phyloP scores from a whole-genome alignment of 2,329 filamentous ascomycete genomes.

The Emydomyces testavorans region DNA sequence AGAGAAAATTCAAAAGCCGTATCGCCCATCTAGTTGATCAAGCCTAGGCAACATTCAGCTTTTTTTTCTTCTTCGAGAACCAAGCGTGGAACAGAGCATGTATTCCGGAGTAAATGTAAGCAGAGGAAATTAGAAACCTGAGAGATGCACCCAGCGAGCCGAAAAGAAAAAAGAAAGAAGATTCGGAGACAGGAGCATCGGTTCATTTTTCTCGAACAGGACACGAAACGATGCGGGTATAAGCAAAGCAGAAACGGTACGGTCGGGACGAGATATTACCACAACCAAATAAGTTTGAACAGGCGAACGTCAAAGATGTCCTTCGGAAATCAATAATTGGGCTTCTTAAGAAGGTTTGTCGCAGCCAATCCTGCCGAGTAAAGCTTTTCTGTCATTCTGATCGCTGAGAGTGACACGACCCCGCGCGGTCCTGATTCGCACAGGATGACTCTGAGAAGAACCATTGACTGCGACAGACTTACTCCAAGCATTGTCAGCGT shows the following conservation, averaged over 20 bases:
- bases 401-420: slow-evolving; percentile 31
- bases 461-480: slow-evolving; percentile 23
- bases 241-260: not conserved
- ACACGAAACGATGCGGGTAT: slow-evolving; percentile 2
- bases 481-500: slow-evolving; percentile 24
- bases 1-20: not conserved
- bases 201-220: not conserved
- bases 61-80: not conserved
- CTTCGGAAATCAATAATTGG: not conserved
- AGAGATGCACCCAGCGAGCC: slow-evolving; percentile 4
- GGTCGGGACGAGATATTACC: not conserved
- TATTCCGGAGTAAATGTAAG: too few species aligned
- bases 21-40: slow-evolving; percentile 4
- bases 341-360: slow-evolving; percentile 22
- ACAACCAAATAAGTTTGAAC: slow-evolving; percentile 4
- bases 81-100: too few species aligned
- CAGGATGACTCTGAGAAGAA: slow-evolving; percentile 19
- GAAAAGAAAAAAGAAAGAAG: not conserved
- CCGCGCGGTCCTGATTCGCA: slow-evolving; percentile 26
- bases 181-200: not conserved
- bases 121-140: not conserved
- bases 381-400: slow-evolving; percentile 30
- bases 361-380: slow-evolving; percentile 26
- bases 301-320: not conserved
- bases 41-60: not conserved